A percentile compares a stretch with the other conserved stretches of the same genome.
phyloP scores from a whole-genome alignment of 225 moss, liverwort and hornwort genomes.

The Bryum argenteum region DNA sequence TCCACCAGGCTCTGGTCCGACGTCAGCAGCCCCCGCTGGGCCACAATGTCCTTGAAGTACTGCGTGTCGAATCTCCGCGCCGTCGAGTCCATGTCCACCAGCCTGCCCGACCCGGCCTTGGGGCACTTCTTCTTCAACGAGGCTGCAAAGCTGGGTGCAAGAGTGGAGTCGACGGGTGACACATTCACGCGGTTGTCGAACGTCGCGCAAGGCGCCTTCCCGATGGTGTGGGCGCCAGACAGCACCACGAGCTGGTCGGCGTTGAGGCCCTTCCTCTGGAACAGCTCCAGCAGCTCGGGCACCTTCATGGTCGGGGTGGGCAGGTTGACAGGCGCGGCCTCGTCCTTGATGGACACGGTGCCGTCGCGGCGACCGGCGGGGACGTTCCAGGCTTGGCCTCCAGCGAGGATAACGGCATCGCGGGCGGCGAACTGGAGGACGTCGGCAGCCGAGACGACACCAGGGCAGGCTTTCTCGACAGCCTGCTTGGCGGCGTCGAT shows the following conservation, averaged over 20 bases:
- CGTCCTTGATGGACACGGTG: constrained; percentile 13
- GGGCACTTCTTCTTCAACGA: constrained; percentile 16
- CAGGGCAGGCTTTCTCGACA: too few species aligned
- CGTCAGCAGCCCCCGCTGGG: too few species aligned
- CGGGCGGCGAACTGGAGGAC: too few species aligned
- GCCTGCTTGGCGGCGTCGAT: neutral
- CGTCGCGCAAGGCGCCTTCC: constrained; percentile 15
- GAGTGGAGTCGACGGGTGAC: neutral
- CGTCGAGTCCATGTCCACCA: neutral
- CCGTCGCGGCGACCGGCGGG: constrained; percentile 40
- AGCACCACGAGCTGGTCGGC: constrained; percentile 34
- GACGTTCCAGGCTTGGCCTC: constrained; percentile 22
- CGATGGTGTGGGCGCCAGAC: constrained; percentile 43
- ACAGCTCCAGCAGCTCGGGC: constrained; percentile 23
- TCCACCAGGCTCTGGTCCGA: too few species aligned
- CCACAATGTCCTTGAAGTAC: neutral
- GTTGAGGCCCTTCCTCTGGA: constrained; percentile 25
- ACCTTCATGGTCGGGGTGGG: constrained; percentile 21
- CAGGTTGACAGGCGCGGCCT: neutral
- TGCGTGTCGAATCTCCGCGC: neutral
- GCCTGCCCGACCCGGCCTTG: too few species aligned
- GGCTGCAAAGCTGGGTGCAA: too few species aligned
- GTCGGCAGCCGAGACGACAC: too few species aligned
- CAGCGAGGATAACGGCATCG: constrained; percentile 26
- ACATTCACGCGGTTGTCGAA: too few species aligned